phyloP scores from a whole-genome alignment of 805 yeast species.

The Wickerhamiella galacta region DNA sequence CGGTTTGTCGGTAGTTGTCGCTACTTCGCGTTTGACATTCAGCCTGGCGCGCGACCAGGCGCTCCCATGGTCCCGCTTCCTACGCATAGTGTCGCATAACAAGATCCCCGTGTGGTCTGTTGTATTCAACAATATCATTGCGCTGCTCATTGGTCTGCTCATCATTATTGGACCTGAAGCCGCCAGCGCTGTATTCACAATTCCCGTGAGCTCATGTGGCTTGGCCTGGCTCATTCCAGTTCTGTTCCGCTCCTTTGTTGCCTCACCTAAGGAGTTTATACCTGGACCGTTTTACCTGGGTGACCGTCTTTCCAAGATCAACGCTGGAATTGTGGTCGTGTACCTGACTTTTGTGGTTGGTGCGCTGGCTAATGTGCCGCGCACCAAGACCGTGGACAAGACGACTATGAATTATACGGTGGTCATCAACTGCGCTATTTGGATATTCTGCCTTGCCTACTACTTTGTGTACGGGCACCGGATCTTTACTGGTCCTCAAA shows the following conservation, averaged over 20 bases:
- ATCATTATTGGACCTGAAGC: conserved; percentile 41
- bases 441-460: conserved; percentile 36
- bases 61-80: conserved; percentile 37
- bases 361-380: conserved; percentile 47
- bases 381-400: conserved; percentile 19
- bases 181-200: conserved; percentile 44
- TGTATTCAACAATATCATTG: conserved; percentile 48
- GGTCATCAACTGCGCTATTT: conserved; percentile 31
- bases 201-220: conserved; percentile 44
- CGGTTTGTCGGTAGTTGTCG: conserved; percentile 48
- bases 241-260: conserved; percentile 36
- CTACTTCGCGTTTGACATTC: conserved; percentile 50
- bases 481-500: conserved; percentile 36
- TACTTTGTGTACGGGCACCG: conserved; percentile 34
- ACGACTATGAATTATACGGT: conserved; percentile 53
- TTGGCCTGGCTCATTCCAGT: conserved; percentile 46
- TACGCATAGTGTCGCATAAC: conserved; percentile 33
- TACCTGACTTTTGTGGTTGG: conserved; percentile 37
- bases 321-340: conserved; percentile 31
- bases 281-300: conserved; percentile 62
- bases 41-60: conserved; percentile 54
- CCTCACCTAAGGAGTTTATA: conserved; percentile 30
- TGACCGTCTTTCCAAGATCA: conserved; percentile 26
- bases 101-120: conserved; percentile 47
- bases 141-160: conserved; percentile 43